These are phyloP conservation scores for Hypomyces perniciosus DNA, from an alignment of 2,329 filamentous ascomycete genomes.

Conservation along the genomic window DNA sequence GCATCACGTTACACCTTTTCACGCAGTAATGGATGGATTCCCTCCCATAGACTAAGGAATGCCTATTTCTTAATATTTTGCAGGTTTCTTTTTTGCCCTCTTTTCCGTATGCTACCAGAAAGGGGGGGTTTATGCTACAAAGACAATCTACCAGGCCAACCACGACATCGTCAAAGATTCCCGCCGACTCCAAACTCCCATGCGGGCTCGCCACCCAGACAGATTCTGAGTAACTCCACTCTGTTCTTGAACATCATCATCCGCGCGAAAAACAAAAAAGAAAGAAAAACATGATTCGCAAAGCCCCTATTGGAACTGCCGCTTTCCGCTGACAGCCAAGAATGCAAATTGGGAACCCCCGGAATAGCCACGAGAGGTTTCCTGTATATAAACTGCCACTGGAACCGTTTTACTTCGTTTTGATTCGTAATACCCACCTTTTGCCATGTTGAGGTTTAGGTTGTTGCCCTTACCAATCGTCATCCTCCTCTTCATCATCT, in stretches of 20 bases:
- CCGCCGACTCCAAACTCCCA: conserved; percentile 5
- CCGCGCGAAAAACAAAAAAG: not conserved
- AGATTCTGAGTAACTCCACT: not conserved
- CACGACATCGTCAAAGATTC: conserved; percentile 1
- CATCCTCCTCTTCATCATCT: conserved; percentile 75
- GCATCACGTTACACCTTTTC: conserved; percentile 15
- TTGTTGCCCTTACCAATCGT: conserved; percentile 54
- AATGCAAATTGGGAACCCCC: not conserved
- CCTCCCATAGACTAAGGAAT: conserved; percentile 23
- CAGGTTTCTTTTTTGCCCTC: conserved; percentile 12
- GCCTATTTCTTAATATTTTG: conserved; percentile 11
- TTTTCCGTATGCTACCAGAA: not conserved
- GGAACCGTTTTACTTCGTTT: no score
- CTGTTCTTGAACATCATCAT: not conserved
- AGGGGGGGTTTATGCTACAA: not conserved
- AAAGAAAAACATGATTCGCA: not conserved
- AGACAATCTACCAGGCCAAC: conserved; percentile 1
- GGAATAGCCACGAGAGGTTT: no score
- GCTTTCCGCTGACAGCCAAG: not conserved
- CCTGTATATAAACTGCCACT: not conserved
- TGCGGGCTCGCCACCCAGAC: not conserved
- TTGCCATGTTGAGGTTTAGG: no score
- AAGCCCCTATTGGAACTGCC: not conserved
- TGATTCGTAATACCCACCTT: no score
- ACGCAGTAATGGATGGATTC: conserved; percentile 8